phyloP scores from a whole-genome alignment of 106 monocot species.

The Phalaenopsis aphrodite region DNA sequence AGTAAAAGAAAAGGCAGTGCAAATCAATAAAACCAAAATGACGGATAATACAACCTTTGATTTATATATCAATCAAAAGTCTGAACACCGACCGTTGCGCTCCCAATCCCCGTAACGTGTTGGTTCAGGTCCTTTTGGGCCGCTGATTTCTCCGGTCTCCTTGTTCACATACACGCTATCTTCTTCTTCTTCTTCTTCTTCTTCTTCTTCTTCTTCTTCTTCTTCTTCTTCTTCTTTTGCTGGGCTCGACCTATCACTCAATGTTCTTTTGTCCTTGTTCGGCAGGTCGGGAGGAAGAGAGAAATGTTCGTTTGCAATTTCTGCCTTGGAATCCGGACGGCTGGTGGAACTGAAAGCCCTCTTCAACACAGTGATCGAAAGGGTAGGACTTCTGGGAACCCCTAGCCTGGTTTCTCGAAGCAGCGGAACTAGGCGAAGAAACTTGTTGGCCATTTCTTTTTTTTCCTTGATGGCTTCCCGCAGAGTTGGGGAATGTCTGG shows the following conservation, averaged over 20 bases:
- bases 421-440: neutral
- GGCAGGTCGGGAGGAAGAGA: neutral
- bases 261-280: neutral
- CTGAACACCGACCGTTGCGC: slow-evolving; percentile 65
- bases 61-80: slow-evolving; percentile 44
- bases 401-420: neutral
- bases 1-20: neutral
- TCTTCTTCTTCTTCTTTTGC: neutral
- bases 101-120: slow-evolving; percentile 89
- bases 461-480: no score
- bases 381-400: neutral
- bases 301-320: neutral
- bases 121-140: slow-evolving; percentile 82
- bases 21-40: neutral
- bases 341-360: neutral
- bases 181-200: slow-evolving; percentile 22
- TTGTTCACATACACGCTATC: slow-evolving; percentile 44
- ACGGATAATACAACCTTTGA: neutral
- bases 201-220: slow-evolving; percentile 4
- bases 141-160: slow-evolving; percentile 62
- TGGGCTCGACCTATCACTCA: neutral
- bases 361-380: neutral
- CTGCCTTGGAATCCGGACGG: neutral
- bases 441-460: neutral
- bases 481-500: no score